These are phyloP conservation scores for Cercophora scortea DNA, from an alignment of 495 filamentous ascomycete genomes.

Conservation along the genomic window DNA sequence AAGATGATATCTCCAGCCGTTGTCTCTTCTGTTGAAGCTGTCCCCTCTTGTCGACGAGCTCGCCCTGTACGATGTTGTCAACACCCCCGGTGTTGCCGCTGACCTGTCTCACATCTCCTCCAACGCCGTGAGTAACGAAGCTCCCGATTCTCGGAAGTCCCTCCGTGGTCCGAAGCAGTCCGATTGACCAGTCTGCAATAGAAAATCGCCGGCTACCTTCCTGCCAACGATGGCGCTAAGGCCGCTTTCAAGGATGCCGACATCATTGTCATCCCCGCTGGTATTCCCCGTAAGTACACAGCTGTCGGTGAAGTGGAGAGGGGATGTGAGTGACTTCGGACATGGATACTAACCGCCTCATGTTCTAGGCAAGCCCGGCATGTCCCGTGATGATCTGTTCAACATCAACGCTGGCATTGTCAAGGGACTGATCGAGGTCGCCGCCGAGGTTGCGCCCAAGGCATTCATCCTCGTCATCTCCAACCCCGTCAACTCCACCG, in stretches of 20 bases:
- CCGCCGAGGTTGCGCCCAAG: slow-evolving; percentile 81
- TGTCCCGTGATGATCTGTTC: slow-evolving; percentile 99
- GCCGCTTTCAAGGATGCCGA: slow-evolving; percentile 81
- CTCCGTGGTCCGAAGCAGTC: slow-evolving; percentile 6
- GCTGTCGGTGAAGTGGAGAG: slow-evolving; percentile 2
- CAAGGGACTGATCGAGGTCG: slow-evolving; percentile 72
- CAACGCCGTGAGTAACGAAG: slow-evolving; percentile 60
- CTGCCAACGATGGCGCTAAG: slow-evolving; percentile 84
- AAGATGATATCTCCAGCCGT: slow-evolving; percentile 50
- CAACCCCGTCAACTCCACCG: slow-evolving; percentile 98
- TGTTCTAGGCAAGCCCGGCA: slow-evolving; percentile 83
- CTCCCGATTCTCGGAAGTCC: background rate
- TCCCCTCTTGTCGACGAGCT: slow-evolving; percentile 82
- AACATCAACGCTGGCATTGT: slow-evolving; percentile 97
- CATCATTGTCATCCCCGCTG: slow-evolving; percentile 93
- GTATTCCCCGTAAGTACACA: slow-evolving; percentile 77
- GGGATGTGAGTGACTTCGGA: too few species aligned
- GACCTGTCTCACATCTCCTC: slow-evolving; percentile 97
- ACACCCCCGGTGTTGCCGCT: slow-evolving; percentile 90
- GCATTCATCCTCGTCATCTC: slow-evolving; percentile 95
- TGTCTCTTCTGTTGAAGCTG: slow-evolving; percentile 90
- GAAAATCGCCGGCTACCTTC: slow-evolving; percentile 88
- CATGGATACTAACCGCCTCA: slow-evolving; percentile 2
- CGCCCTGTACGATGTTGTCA: slow-evolving; percentile 96
- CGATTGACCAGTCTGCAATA: slow-evolving; percentile 33